Evolutionary conservation across 2,329 filamentous ascomycete species (phyloP).

Genomic region (Aspergillus calidoustus): DNA sequence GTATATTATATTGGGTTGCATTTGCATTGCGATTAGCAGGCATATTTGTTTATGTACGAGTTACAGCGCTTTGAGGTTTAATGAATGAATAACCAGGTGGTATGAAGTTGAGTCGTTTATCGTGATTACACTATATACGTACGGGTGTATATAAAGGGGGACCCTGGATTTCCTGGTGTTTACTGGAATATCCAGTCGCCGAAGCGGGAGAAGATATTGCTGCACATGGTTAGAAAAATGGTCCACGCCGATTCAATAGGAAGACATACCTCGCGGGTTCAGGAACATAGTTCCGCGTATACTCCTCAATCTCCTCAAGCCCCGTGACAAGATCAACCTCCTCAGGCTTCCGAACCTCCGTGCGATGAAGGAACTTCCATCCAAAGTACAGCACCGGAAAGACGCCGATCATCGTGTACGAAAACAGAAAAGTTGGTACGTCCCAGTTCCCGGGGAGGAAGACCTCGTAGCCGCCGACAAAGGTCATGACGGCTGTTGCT

Average conservation of each 20-base stretch:
- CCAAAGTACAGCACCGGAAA: slow-evolving; percentile 71
- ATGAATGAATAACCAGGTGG: neutral
- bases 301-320: slow-evolving; percentile 69
- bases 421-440: slow-evolving; percentile 73
- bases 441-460: slow-evolving; percentile 73
- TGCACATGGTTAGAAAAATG: slow-evolving; percentile 16
- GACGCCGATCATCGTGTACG: slow-evolving; percentile 74
- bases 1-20: neutral
- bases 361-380: slow-evolving; percentile 73
- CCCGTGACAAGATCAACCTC: slow-evolving; percentile 68
- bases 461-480: slow-evolving; percentile 76
- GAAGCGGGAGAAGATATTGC: slow-evolving; percentile 30
- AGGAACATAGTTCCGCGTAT: slow-evolving; percentile 64
- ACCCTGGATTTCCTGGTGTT: neutral
- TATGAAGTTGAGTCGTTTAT: neutral
- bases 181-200: slow-evolving; percentile 27
- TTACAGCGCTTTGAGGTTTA: neutral
- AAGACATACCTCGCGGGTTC: slow-evolving; percentile 56
- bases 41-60: neutral
- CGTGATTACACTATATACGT: neutral
- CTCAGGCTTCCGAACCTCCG: slow-evolving; percentile 59
- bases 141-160: neutral
- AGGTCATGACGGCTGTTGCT: slow-evolving; percentile 70
- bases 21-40: neutral
- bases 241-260: neutral